Conservation (phyloP, 345 rosid genomes). For the Draba incana region DNA sequence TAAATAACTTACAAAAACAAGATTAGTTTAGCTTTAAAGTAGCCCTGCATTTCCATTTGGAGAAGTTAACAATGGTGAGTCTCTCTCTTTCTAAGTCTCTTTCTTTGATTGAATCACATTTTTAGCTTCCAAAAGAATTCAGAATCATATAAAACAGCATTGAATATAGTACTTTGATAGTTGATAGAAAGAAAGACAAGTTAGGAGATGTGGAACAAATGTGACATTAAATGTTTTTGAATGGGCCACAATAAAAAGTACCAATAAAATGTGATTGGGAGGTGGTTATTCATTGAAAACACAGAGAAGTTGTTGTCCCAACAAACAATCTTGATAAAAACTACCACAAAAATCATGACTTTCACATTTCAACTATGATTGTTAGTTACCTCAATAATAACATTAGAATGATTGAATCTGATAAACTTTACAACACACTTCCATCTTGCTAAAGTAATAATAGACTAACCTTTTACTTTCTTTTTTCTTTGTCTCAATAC, state of each 20-base stretch:
- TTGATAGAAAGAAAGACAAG: conserved; percentile 6
- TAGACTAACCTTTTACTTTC: conserved; percentile 40
- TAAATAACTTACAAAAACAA: background rate
- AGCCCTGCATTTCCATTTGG: too few relatives aligned
- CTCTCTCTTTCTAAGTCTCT: too few relatives aligned
- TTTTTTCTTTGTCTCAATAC: conserved; percentile 43
- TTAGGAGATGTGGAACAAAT: conserved; percentile 23
- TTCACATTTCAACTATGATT: conserved; percentile 15
- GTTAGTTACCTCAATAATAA: conserved; percentile 22
- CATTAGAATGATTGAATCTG: conserved; percentile 20
- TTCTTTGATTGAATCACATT: too few relatives aligned
- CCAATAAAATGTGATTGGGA: conserved; percentile 15
- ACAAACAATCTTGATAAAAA: conserved; percentile 34
- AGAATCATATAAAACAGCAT: background rate
- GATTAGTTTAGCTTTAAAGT: too few relatives aligned
- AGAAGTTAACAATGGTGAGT: too few relatives aligned
- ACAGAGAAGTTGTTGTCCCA: conserved; percentile 38
- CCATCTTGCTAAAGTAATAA: conserved; percentile 45
- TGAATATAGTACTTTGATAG: background rate
- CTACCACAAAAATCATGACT: conserved; percentile 20
- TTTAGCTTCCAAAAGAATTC: too few relatives aligned
- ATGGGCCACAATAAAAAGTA: conserved; percentile 18
- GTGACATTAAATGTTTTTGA: conserved; percentile 26
- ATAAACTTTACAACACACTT: conserved; percentile 46
- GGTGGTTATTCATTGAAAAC: conserved; percentile 39